Percentiles rank a stretch among this genome's conserved stretches.
These are phyloP conservation scores for Naganishia kalamii DNA, from an alignment of 768 basidiomycete species.

Conservation along the genomic window DNA sequence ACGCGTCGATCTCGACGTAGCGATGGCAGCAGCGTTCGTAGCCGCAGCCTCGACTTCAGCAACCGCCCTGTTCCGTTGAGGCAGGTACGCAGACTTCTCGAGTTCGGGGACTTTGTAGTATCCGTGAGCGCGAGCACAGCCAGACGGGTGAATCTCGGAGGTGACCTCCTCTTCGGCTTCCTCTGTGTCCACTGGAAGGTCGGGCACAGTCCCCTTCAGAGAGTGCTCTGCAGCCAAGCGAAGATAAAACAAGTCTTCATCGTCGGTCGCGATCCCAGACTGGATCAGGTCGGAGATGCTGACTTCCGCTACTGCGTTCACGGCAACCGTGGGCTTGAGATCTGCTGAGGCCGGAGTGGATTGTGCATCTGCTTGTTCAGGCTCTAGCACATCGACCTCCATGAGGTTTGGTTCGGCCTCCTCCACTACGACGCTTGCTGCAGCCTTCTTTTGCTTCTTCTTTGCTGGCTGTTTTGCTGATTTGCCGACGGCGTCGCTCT, in stretches of 20 bases:
- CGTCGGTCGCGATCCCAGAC: constrained; percentile 66
- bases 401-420: constrained; percentile 24
- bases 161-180: neutral
- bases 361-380: neutral
- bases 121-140: constrained; percentile 87
- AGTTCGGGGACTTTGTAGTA: constrained; percentile 90
- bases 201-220: constrained; percentile 26
- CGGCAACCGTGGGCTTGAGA: neutral
- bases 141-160: constrained; percentile 57
- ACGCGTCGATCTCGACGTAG: constrained; percentile 61
- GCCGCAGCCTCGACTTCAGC: constrained; percentile 46
- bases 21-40: constrained; percentile 56
- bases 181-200: constrained; percentile 20
- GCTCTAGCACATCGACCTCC: constrained; percentile 10
- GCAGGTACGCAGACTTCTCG: constrained; percentile 85
- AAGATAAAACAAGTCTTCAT: constrained; percentile 77
- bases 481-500: constrained; percentile 7
- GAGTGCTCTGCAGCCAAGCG: constrained; percentile 41
- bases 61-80: constrained; percentile 56
- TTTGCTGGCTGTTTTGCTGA: constrained; percentile 10
- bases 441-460: constrained; percentile 19
- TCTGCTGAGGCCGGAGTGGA: neutral
- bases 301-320: neutral
- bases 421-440: constrained; percentile 4
- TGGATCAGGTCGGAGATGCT: constrained; percentile 46